Evolutionary conservation across 371 early-diverging fungal species (phyloP).

Genomic region (Mortierella sp.): DNA sequence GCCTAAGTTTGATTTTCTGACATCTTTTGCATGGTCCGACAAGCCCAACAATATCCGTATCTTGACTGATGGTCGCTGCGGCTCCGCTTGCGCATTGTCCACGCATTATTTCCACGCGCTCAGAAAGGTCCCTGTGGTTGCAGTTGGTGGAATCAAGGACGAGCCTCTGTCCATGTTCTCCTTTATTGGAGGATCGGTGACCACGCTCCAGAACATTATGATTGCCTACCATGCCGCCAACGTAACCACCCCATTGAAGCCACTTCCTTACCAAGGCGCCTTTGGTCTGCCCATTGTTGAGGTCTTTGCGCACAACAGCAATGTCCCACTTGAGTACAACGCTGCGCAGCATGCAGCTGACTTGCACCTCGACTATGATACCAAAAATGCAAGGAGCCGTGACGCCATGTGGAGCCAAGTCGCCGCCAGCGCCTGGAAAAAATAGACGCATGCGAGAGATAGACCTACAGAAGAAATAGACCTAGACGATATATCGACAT

Average conservation of each 20-base stretch:
- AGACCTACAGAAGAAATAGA: too few relatives aligned
- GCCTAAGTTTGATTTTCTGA: too few relatives aligned
- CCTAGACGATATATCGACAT: too few relatives aligned
- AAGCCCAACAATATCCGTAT: conserved; percentile 21
- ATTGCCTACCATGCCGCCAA: not conserved
- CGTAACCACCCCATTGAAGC: conserved; percentile 1
- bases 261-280: conserved; percentile 19
- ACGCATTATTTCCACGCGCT: not conserved
- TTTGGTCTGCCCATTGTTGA: conserved; percentile 14
- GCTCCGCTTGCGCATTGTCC: conserved; percentile 36
- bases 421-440: too few relatives aligned
- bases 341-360: conserved; percentile 2
- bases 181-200: conserved; percentile 28
- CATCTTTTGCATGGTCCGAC: conserved; percentile 14
- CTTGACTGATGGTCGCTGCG: conserved; percentile 42
- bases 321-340: conserved; percentile 33
- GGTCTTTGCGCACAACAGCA: conserved; percentile 9
- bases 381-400: conserved; percentile 18
- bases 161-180: conserved; percentile 29
- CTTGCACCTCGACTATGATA: conserved; percentile 15
- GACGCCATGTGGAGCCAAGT: conserved; percentile 38
- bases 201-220: not conserved
- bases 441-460: too few relatives aligned
- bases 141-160: conserved; percentile 20
- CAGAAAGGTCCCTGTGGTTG: conserved; percentile 17